Percentiles rank a stretch among this genome's conserved stretches.
phyloP scores from a whole-genome alignment of 2,329 filamentous ascomycete genomes.

The Phialophora expanda region DNA sequence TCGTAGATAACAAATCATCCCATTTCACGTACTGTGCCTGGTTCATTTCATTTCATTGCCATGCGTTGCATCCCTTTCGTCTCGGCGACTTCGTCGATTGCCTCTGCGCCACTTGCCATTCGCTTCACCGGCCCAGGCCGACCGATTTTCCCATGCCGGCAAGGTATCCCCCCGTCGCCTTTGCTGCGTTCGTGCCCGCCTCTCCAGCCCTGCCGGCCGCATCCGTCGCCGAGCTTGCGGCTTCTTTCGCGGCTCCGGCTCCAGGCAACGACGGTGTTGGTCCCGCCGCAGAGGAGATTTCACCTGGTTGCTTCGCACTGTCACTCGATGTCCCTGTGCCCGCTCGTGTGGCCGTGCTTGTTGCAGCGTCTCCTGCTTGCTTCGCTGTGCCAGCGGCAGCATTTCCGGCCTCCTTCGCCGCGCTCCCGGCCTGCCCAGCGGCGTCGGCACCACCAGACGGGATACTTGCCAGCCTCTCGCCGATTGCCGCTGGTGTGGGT shows the following conservation, averaged over 20 bases:
- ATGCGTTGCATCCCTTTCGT: no score
- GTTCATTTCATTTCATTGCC: no score
- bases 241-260: neutral
- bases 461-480: conserved; percentile 20
- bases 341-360: neutral
- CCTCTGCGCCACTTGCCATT: no score
- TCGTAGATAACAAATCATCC: no score
- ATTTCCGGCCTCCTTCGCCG: conserved; percentile 1
- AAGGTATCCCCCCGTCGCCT: conserved; percentile 19
- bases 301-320: neutral
- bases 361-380: neutral
- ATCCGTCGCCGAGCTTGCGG: conserved; percentile 1
- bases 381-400: neutral
- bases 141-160: conserved; percentile 19
- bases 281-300: neutral
- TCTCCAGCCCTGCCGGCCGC: conserved; percentile 15
- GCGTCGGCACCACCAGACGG: neutral
- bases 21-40: no score
- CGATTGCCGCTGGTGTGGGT: conserved; percentile 18
- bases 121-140: conserved; percentile 11
- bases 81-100: no score
- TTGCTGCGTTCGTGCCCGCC: conserved; percentile 14
- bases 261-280: conserved; percentile 8
- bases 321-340: neutral
- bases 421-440: neutral